Evolutionary conservation across 768 basidiomycete species (phyloP).

Genomic region (Trametes maxima): DNA sequence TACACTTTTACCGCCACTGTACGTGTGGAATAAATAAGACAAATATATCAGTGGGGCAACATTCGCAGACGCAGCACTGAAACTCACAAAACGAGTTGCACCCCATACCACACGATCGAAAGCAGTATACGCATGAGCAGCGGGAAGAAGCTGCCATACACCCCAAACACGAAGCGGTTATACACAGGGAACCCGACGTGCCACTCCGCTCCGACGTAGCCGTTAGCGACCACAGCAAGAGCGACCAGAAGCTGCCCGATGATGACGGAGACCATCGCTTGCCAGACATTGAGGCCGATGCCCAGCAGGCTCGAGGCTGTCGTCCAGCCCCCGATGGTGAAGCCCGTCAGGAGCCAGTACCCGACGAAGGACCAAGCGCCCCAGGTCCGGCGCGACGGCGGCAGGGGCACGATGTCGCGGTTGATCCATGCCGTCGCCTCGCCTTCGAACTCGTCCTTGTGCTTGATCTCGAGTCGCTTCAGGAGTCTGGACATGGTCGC

Average conservation of each 20-base stretch:
- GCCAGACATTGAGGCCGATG: constrained; percentile 24
- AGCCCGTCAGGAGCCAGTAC: constrained; percentile 25
- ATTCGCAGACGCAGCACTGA: no score
- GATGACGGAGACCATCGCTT: constrained; percentile 23
- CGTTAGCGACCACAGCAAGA: constrained; percentile 19
- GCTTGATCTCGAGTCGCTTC: constrained; percentile 19
- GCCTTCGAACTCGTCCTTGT: constrained; percentile 7
- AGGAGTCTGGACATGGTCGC: constrained; percentile 3
- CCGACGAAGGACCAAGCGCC: constrained; percentile 25
- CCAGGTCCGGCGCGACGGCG: constrained; percentile 27
- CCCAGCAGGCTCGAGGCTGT: constrained; percentile 24
- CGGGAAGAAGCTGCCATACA: constrained; percentile 26
- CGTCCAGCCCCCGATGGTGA: constrained; percentile 26
- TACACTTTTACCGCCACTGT: constrained; percentile 19
- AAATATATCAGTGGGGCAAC: no score
- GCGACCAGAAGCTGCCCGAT: constrained; percentile 22
- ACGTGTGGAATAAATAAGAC: neutral
- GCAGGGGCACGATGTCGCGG: constrained; percentile 27
- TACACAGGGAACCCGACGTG: constrained; percentile 26
- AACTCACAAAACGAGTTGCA: constrained; percentile 23
- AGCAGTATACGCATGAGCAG: constrained; percentile 25
- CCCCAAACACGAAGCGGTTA: constrained; percentile 24
- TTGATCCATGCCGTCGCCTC: constrained; percentile 24
- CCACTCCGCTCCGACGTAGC: constrained; percentile 25
- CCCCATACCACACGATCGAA: constrained; percentile 27